A percentile compares a stretch with the other conserved stretches of the same genome.
phyloP scores from a whole-genome alignment of 176 grass and related monocot species.

The Pharus latifolius region DNA sequence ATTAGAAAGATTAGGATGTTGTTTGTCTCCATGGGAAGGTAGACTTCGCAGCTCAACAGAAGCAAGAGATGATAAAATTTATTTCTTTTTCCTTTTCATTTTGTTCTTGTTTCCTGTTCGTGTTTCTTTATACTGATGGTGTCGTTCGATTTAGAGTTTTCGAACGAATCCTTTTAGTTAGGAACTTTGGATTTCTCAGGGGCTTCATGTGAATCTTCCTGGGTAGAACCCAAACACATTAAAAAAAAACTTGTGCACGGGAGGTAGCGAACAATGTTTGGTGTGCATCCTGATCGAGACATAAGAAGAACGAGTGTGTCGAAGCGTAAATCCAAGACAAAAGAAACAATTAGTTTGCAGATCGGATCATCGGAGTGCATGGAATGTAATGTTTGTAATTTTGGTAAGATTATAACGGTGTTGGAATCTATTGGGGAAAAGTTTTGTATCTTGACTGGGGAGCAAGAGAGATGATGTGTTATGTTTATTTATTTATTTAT shows the following conservation, averaged over 20 bases:
- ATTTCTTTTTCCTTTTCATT: neutral
- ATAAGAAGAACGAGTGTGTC: too few species aligned
- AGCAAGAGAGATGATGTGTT: too few species aligned
- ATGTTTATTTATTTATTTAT: too few species aligned
- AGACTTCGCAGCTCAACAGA: neutral
- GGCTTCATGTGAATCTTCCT: neutral
- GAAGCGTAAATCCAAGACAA: conserved; percentile 2
- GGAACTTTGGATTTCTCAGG: conserved; percentile 7
- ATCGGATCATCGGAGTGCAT: too few species aligned
- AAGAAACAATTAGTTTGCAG: conserved; percentile 8
- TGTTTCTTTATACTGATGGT: neutral
- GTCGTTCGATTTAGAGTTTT: neutral
- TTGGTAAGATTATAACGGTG: too few species aligned
- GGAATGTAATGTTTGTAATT: too few species aligned
- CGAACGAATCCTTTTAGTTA: neutral
- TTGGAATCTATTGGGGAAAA: too few species aligned
- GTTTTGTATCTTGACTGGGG: too few species aligned
- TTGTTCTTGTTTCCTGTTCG: neutral
- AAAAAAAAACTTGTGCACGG: conserved; percentile 5
- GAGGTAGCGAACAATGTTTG: neutral
- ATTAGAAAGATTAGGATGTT: neutral
- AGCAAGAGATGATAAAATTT: neutral
- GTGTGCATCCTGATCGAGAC: neutral
- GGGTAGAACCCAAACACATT: neutral
- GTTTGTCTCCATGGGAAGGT: neutral